Evolutionary conservation across 768 basidiomycete species (phyloP).

Genomic region (Hirschioporus abietinus): DNA sequence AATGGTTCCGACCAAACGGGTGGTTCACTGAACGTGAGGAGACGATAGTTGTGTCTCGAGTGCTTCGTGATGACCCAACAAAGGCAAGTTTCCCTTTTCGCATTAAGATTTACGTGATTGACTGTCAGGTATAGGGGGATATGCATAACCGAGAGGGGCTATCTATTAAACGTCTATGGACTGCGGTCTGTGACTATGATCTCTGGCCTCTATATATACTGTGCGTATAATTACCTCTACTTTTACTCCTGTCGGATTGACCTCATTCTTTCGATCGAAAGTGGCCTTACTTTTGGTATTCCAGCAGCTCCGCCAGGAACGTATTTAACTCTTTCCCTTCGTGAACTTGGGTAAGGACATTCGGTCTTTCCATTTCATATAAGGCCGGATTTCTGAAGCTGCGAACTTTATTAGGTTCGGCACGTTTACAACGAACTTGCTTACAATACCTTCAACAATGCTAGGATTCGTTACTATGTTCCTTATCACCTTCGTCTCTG

Average conservation of each 20-base stretch:
- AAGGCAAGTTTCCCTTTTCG: not conserved
- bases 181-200: slow-evolving; percentile 54
- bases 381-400: not conserved
- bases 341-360: slow-evolving; percentile 40
- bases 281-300: slow-evolving; percentile 46
- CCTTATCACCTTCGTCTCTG: slow-evolving; percentile 43
- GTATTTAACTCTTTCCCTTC: slow-evolving; percentile 56
- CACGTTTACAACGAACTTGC: slow-evolving; percentile 55
- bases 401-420: slow-evolving; percentile 35
- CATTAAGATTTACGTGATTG: not conserved
- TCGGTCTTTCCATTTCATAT: slow-evolving; percentile 1
- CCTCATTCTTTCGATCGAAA: not conserved
- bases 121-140: slow-evolving; percentile 34
- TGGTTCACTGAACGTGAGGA: slow-evolving; percentile 65
- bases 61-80: slow-evolving; percentile 61
- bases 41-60: slow-evolving; percentile 50
- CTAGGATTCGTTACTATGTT: slow-evolving; percentile 50
- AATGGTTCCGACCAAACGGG: slow-evolving; percentile 53
- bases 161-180: slow-evolving; percentile 43
- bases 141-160: slow-evolving; percentile 70
- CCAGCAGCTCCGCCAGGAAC: slow-evolving; percentile 41
- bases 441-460: slow-evolving; percentile 52
- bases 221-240: slow-evolving; percentile 18
- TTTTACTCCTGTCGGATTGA: slow-evolving; percentile 8
- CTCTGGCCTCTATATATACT: slow-evolving; percentile 63